phyloP scores from a whole-genome alignment of 352 stramenopile species.

The Phytopythium vexans region DNA sequence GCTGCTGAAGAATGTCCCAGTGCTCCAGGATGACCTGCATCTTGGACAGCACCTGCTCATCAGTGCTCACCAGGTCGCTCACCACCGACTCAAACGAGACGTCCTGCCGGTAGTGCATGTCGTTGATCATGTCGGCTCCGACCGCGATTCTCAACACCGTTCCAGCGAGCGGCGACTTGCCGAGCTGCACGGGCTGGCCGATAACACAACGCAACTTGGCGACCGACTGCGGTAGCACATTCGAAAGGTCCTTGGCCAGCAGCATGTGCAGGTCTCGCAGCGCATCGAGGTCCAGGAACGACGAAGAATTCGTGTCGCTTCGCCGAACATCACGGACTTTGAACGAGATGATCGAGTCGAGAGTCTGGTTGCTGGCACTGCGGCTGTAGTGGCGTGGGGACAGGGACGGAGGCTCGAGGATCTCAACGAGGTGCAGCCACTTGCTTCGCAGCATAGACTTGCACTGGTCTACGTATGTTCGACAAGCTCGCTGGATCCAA shows the following conservation, averaged over 20 bases:
- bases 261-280: constrained; percentile 69
- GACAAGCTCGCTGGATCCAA: constrained; percentile 44
- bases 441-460: constrained; percentile 39
- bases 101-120: constrained; percentile 41
- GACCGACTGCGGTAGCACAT: constrained; percentile 34
- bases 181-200: constrained; percentile 78
- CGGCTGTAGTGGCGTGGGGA: constrained; percentile 13
- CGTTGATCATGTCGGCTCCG: constrained; percentile 85
- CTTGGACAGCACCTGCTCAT: constrained; percentile 60
- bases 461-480: constrained; percentile 53
- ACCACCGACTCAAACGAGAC: constrained; percentile 19
- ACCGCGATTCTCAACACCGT: constrained; percentile 83
- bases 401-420: constrained; percentile 23
- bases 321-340: constrained; percentile 50
- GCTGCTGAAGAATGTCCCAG: constrained; percentile 58
- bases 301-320: background rate
- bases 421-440: constrained; percentile 45
- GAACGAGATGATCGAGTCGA: constrained; percentile 83
- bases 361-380: constrained; percentile 23
- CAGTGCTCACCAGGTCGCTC: constrained; percentile 41
- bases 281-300: constrained; percentile 37
- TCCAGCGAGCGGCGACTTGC: constrained; percentile 35
- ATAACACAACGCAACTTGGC: constrained; percentile 67
- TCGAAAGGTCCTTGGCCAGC: constrained; percentile 69
- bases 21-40: constrained; percentile 66